Evolutionary conservation across 345 rosid species (phyloP), one percentile per base, ranked within the genome.

Genomic region (Eucalyptus erythrocorys): DNA sequence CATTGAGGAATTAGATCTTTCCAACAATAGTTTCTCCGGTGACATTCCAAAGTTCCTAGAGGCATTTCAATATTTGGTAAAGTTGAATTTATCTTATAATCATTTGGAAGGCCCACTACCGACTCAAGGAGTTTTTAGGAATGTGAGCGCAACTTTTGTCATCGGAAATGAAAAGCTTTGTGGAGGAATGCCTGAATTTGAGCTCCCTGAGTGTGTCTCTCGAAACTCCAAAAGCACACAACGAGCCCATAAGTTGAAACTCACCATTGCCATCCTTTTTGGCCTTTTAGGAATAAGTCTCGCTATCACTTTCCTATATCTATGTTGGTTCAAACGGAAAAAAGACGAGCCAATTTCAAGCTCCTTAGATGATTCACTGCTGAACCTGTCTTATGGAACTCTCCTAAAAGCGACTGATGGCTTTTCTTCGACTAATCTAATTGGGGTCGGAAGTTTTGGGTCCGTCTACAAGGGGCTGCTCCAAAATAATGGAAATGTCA

Each of bases 401-500:
- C 81, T 71, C 0, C 26, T 71, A 71, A 37, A 71, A 71, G 81
- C 45, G 0, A 71, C 26, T 0, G 1, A 19, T 34, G 81, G 26
- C 0, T 71, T 71, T 71, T 71, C 81, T 71, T 37, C 7, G 0
- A 71, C 81, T 19, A 71, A 71, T 71, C 1, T 71, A 0, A 71
- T 37, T 71, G 81, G 81, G 14, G 14, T 1, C 0, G 8, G 81
- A 71, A 10, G 45, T 71, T 71, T 37, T 71, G 81, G 81, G 14
- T 71, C 8, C 1, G 8, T 71, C 14, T 71, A 71, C 8, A 71
- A 71, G 27, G 45, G 81, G 8, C 7, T 37, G 0, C 81, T 71
- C 3, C 81, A 19, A 2, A 1, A 71, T 0, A 71, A 37, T 19
- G 14, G 26, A 71, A 71, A 5, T 17, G 14, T 71, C 2, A 71